A percentile compares a stretch with the other conserved stretches of the same genome.
phyloP scores from a whole-genome alignment of 495 filamentous ascomycete genomes.

The Daldinia bambusicola region DNA sequence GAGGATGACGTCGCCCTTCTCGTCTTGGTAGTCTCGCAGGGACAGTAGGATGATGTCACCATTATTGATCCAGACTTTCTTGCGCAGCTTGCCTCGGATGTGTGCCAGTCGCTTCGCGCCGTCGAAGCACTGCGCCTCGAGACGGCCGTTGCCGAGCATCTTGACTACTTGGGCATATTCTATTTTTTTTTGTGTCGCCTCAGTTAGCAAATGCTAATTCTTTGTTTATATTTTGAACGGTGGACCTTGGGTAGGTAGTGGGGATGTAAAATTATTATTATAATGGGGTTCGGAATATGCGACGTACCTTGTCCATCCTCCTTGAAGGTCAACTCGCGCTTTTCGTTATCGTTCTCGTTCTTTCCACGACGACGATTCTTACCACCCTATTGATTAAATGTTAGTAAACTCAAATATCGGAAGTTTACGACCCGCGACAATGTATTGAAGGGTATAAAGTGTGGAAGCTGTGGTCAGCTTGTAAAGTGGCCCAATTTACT shows the following conservation, averaged over 20 bases:
- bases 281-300: slow-evolving; percentile 4
- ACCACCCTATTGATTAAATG: slow-evolving; percentile 76
- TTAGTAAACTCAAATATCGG: slow-evolving; percentile 18
- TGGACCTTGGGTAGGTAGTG: neutral
- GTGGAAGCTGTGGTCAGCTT: slow-evolving; percentile 3
- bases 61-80: slow-evolving; percentile 99
- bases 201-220: slow-evolving; percentile 19
- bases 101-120: slow-evolving; percentile 86
- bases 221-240: neutral
- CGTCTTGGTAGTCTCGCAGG: slow-evolving; percentile 97
- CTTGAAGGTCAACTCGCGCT: slow-evolving; percentile 98
- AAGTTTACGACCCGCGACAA: slow-evolving; percentile 18
- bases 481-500: slow-evolving; percentile 11
- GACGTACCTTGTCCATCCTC: slow-evolving; percentile 90
- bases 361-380: slow-evolving; percentile 99
- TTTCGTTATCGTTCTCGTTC: slow-evolving; percentile 99
- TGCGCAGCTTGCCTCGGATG: slow-evolving; percentile 94
- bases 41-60: slow-evolving; percentile 98
- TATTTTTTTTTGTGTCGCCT: slow-evolving; percentile 49
- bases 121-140: slow-evolving; percentile 98
- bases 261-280: no score
- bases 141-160: slow-evolving; percentile 97
- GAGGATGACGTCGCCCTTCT: slow-evolving; percentile 98
- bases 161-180: slow-evolving; percentile 99
- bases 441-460: slow-evolving; percentile 14